phyloP scores from a whole-genome alignment of 1,284 basidiomycete species.

The Chalciporus piperatoides region DNA sequence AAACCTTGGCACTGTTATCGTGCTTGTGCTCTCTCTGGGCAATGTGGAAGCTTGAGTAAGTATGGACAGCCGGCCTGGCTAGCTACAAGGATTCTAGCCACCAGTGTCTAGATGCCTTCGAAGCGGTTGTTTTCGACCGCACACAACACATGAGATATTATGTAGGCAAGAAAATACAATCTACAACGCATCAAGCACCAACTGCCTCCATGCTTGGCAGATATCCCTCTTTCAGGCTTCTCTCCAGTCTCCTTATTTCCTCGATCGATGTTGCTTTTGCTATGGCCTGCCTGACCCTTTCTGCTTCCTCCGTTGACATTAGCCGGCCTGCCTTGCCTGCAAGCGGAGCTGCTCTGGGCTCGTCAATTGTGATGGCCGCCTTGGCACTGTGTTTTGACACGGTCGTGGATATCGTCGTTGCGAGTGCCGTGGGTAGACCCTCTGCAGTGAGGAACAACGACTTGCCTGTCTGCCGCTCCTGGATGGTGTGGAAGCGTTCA shows the following conservation, averaged over 20 bases:
- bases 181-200: constrained; percentile 51
- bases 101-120: too few species aligned
- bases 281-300: constrained; percentile 86
- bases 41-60: constrained; percentile 30
- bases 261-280: constrained; percentile 88
- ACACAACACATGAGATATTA: constrained; percentile 15
- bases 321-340: constrained; percentile 72
- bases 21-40: constrained; percentile 52
- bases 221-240: constrained; percentile 84
- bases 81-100: not conserved
- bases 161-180: constrained; percentile 22
- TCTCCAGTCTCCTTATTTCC: constrained; percentile 84
- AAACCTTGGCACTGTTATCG: too few species aligned
- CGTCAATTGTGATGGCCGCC: constrained; percentile 58
- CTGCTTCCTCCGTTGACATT: constrained; percentile 91
- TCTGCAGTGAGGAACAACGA: constrained; percentile 75
- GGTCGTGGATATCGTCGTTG: constrained; percentile 71
- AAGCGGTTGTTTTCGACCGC: not conserved
- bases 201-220: constrained; percentile 73
- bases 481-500: constrained; percentile 26
- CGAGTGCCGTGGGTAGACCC: constrained; percentile 76
- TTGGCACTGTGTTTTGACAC: constrained; percentile 64
- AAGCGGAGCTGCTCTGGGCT: constrained; percentile 62
- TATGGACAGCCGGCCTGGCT: not conserved
- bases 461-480: constrained; percentile 77